phyloP scores from a whole-genome alignment of 495 filamentous ascomycete genomes.

The Pseudoneurospora amorphoporcata region DNA sequence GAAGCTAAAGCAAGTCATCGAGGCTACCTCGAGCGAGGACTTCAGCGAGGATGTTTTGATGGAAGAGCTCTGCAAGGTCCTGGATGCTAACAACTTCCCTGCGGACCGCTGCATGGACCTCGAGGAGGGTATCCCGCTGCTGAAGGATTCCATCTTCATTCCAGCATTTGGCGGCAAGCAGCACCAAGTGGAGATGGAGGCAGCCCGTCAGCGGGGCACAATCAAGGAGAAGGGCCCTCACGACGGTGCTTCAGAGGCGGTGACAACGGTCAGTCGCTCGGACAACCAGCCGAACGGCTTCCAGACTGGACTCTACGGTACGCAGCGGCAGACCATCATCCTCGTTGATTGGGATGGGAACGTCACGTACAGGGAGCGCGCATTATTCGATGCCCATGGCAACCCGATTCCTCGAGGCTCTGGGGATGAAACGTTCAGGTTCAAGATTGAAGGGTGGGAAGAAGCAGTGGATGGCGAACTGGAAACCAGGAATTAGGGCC shows the following conservation, averaged over 20 bases:
- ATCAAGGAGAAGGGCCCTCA: slow-evolving; percentile 4
- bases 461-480: slow-evolving; percentile 1
- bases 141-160: slow-evolving; percentile 78
- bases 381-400: slow-evolving; percentile 62
- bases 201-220: slow-evolving; percentile 30
- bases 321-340: slow-evolving; percentile 81
- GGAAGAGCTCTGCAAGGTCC: slow-evolving; percentile 55
- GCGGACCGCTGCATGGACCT: slow-evolving; percentile 46
- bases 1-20: slow-evolving; percentile 31
- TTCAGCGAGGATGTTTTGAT: slow-evolving; percentile 55
- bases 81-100: slow-evolving; percentile 67
- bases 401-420: slow-evolving; percentile 47
- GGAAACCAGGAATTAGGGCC: not conserved
- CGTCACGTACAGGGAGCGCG: slow-evolving; percentile 74
- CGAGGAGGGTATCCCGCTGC: slow-evolving; percentile 56
- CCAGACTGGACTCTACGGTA: slow-evolving; percentile 69
- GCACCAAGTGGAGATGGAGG: slow-evolving; percentile 36
- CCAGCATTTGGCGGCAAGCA: slow-evolving; percentile 53
- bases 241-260: slow-evolving; percentile 7
- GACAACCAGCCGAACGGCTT: slow-evolving; percentile 26
- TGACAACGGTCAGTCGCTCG: slow-evolving; percentile 20
- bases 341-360: slow-evolving; percentile 66
- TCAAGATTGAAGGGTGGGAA: slow-evolving; percentile 46
- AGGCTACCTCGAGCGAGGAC: slow-evolving; percentile 31
- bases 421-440: slow-evolving; percentile 54